These are phyloP conservation scores for Chaetomium olivaceum DNA, from an alignment of 2,329 filamentous ascomycete species.

Conservation along the genomic window DNA sequence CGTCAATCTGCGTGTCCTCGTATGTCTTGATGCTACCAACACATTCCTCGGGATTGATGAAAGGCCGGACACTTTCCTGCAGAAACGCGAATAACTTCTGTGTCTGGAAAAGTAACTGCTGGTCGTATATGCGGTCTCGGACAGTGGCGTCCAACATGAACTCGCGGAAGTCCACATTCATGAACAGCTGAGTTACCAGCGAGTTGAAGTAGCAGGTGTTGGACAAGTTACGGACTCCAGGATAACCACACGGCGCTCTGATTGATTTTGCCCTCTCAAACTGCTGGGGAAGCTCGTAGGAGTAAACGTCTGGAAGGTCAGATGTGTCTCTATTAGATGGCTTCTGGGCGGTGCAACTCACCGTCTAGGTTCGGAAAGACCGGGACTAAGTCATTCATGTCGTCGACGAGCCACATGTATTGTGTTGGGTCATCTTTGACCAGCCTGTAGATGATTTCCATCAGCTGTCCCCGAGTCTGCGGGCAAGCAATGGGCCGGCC, in stretches of 20 bases:
- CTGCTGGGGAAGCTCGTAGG: slow-evolving; percentile 59
- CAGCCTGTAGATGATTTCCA: slow-evolving; percentile 59
- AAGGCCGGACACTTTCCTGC: slow-evolving; percentile 77
- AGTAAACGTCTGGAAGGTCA: slow-evolving; percentile 49
- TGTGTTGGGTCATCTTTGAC: slow-evolving; percentile 53
- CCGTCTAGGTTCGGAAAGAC: slow-evolving; percentile 47
- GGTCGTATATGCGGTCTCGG: slow-evolving; percentile 54
- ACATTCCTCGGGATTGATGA: slow-evolving; percentile 70
- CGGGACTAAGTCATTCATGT: slow-evolving; percentile 53
- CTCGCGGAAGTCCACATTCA: slow-evolving; percentile 83
- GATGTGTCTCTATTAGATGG: slow-evolving; percentile 20
- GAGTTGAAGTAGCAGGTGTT: slow-evolving; percentile 99
- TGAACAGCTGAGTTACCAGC: slow-evolving; percentile 89
- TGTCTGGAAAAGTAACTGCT: slow-evolving; percentile 73
- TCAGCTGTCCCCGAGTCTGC: slow-evolving; percentile 59
- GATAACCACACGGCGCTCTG: slow-evolving; percentile 77
- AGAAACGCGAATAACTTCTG: slow-evolving; percentile 81
- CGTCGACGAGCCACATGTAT: slow-evolving; percentile 53
- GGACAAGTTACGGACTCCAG: slow-evolving; percentile 87
- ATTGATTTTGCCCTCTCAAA: slow-evolving; percentile 69
- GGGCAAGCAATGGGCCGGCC: slow-evolving; percentile 49
- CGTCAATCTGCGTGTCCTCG: slow-evolving; percentile 79
- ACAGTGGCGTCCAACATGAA: slow-evolving; percentile 74
- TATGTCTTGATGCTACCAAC: slow-evolving; percentile 78
- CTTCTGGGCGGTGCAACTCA: slow-evolving; percentile 31